Conservation (phyloP, 2,329 filamentous ascomycete species). For the Myrmaecium sp. region DNA sequence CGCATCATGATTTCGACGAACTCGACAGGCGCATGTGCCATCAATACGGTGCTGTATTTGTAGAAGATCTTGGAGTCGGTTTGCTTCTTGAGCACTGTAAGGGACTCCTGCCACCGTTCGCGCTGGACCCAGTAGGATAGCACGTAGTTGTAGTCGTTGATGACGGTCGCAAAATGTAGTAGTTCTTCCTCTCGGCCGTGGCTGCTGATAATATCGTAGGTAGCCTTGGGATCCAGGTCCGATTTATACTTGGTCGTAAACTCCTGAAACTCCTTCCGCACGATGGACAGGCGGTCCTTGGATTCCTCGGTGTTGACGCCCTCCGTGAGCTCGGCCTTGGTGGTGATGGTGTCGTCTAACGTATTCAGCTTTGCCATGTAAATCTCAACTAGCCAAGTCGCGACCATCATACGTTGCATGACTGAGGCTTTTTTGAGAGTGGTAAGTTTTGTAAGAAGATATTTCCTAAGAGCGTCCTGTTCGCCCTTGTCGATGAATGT, state of each 20-base stretch:
- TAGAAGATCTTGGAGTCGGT: conserved; percentile 89
- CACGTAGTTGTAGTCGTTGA: conserved; percentile 89
- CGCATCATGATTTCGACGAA: conserved; percentile 93
- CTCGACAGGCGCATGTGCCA: conserved; percentile 71
- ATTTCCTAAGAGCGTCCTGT: conserved; percentile 78
- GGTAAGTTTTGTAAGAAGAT: conserved; percentile 68
- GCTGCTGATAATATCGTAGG: conserved; percentile 89
- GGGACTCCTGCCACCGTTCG: conserved; percentile 75
- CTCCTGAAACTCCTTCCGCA: conserved; percentile 69
- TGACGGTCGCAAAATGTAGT: conserved; percentile 71
- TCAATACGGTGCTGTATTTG: conserved; percentile 90
- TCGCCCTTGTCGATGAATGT: conserved; percentile 80
- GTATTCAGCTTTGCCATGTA: conserved; percentile 96
- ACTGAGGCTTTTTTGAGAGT: conserved; percentile 64
- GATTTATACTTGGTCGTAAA: conserved; percentile 73
- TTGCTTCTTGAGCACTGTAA: conserved; percentile 82
- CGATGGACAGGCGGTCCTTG: conserved; percentile 49
- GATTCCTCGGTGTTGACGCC: conserved; percentile 54
- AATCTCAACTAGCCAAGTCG: conserved; percentile 85
- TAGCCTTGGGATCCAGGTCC: conserved; percentile 79
- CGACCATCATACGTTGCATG: conserved; percentile 93
- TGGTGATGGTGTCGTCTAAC: conserved; percentile 84
- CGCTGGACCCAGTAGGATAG: conserved; percentile 94
- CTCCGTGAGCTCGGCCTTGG: conserved; percentile 65
- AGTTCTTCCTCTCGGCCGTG: conserved; percentile 89